Percentiles rank a stretch among this genome's conserved stretches.
Evolutionary conservation across 768 basidiomycete species (phyloP).

Genomic region (Basidioascus undulatus): DNA sequence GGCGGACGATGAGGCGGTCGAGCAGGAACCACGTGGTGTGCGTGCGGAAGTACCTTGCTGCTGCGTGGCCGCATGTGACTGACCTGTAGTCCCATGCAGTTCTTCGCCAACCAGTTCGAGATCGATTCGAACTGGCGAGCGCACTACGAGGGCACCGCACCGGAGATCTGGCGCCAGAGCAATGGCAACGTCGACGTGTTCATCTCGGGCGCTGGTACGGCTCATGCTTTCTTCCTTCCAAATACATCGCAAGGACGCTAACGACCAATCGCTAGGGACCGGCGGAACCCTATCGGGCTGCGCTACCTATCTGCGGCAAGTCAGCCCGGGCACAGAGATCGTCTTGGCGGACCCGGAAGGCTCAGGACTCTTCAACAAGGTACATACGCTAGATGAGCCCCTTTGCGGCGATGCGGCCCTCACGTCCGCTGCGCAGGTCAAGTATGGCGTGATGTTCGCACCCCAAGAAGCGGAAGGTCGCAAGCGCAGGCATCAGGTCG

Average conservation of each 20-base stretch:
- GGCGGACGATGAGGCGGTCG: conserved; percentile 8
- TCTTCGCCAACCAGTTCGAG: conserved; percentile 95
- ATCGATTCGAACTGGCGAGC: conserved; percentile 48
- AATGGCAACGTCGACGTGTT: conserved; percentile 61
- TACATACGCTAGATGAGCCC: too few species aligned
- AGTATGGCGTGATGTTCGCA: conserved; percentile 86
- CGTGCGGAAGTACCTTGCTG: too few species aligned
- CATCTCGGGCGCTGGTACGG: conserved; percentile 61
- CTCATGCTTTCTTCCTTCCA: neutral
- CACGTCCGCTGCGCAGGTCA: conserved; percentile 28
- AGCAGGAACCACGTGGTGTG: conserved; percentile 35
- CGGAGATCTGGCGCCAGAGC: conserved; percentile 86
- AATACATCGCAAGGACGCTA: neutral
- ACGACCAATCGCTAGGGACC: conserved; percentile 33
- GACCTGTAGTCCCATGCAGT: conserved; percentile 13
- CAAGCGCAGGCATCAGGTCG: conserved; percentile 76
- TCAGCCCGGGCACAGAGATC: conserved; percentile 38
- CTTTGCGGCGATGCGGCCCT: neutral
- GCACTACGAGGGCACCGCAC: conserved; percentile 71
- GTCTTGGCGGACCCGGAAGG: conserved; percentile 79
- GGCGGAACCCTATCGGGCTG: conserved; percentile 82
- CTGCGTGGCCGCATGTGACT: conserved; percentile 4
- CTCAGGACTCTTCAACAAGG: conserved; percentile 86
- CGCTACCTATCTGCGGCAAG: conserved; percentile 53
- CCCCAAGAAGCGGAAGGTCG: conserved; percentile 80